Base-by-base conservation (phyloP, 352 stramenopile genomes). In the Globisporangium iwayamae region DNA sequence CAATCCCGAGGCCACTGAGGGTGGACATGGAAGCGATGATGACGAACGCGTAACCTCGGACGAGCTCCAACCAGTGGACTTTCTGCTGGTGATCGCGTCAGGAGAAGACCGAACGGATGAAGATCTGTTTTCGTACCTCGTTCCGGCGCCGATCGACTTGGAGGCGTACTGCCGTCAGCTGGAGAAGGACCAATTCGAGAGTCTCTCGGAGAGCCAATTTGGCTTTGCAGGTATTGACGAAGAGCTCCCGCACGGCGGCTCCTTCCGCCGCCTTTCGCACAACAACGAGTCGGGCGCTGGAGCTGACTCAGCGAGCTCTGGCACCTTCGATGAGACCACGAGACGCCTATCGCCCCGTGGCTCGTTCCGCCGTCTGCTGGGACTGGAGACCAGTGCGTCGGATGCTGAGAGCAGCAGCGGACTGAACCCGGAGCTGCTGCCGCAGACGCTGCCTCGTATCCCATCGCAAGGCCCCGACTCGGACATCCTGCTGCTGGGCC, bases 51-150 rank as follows among this genome's bases (percentile, higher is more conserved):
- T 22, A 2, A 18, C 45, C 13, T 22, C 41, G 20, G 36, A 67
- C 32, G 36, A 50, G 39, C 30, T 59, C 36, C 62, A 72, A 2
- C 62, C 72, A 18, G 84, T 95, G 16, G 86, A 95, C 60, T 95
- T 93, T 64, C 71, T 95, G 22, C 63, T 95, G 4, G 81, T 95
- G n/a, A 92, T 93, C 43, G 84, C 86, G 0, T 93, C 86, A 1
- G 86, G 86, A 7, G 85, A 95, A 53, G 84, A 92, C 32, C 80
- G 85, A 13, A 93, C 81, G 2, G 86, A 95, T 59, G 86, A 95
- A 74, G 86, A 95, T 64, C 51, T 95, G 54, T 95, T 95, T 61
- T 68, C 80, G 0, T 79, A 90, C 46, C 63, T 95, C 4, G 84
- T 93, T 5, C 86, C 86, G 0, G 84, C 86, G 3, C 86, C 86